Base-by-base conservation (phyloP, 768 basidiomycete species). In the Pulveroboletus sp. region DNA sequence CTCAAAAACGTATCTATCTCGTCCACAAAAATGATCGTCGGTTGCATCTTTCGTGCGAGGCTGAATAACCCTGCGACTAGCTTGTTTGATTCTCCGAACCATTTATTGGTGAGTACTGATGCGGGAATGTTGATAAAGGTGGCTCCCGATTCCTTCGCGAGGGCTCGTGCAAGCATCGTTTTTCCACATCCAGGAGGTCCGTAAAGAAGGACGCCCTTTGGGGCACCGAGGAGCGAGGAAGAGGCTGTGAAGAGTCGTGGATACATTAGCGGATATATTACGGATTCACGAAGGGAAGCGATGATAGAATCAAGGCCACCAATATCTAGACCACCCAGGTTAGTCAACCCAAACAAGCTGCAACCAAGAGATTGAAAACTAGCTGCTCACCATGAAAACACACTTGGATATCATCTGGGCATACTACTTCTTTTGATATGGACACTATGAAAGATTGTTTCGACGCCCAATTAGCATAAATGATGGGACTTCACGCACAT, bases 161-260 rank as follows among this genome's bases (percentile, higher is more conserved):
- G 78, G 2, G 95, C 95, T 65, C 95, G 95, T 2, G 96, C 96
- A n/a, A 99, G 78, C 93, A 99, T 94, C 2, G 96, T 98, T 74
- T 99, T 99, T 22, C 96, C 96, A 57, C 96, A 99, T 6, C 96
- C 95, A 1, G 96, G 96, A 35, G 94, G 96, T 0, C 96, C 96
- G 59, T 90, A 95, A 17, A 99, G 79, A 16, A 98, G 77, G 9
- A 97, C 95, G 12, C 96, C 96, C 65, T 97, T 97, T 0, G 96
- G 96, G 5, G 96, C 91, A 6, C 83, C 81, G 52, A 96, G 80
- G 19, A 98, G 80, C 13, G 85, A 78, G 0, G 93, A 89, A 0
- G 88, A 81, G 16, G 85, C 76, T 13, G 79, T 75, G 76, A 97
- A 97, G 49, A 98, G 79, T 50, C 85, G 76, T 4, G 96, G 96